A percentile compares a stretch with the other conserved stretches of the same genome.
phyloP scores from a whole-genome alignment of 495 filamentous ascomycete genomes.

The Annulohypoxylon maeteangense region DNA sequence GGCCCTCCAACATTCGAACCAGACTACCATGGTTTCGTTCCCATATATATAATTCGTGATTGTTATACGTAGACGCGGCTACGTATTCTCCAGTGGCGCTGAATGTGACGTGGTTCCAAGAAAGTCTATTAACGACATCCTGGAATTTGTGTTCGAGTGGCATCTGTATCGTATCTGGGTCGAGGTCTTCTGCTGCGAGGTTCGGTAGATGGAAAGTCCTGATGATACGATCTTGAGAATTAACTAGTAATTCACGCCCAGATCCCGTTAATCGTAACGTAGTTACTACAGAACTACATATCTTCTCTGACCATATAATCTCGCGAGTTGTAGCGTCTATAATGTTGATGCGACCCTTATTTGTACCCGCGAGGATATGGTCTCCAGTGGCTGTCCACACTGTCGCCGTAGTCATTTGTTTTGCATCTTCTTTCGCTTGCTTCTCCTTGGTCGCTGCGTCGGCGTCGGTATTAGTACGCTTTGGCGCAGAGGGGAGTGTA shows the following conservation, averaged over 20 bases:
- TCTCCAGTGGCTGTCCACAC: conserved; percentile 86
- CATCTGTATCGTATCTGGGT: conserved; percentile 78
- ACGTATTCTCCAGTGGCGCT: conserved; percentile 93
- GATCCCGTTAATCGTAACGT: conserved; percentile 83
- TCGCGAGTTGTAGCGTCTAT: conserved; percentile 81
- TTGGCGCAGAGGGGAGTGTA: conserved; percentile 82
- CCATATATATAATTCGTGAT: conserved; percentile 98
- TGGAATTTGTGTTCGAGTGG: conserved; percentile 98
- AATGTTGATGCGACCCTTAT: conserved; percentile 94
- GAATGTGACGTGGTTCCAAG: conserved; percentile 96
- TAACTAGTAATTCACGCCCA: conserved; percentile 86
- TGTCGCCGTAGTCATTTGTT: conserved; percentile 89
- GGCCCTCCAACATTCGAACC: conserved; percentile 94
- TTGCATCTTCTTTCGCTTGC: conserved; percentile 89
- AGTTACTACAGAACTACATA: conserved; percentile 89
- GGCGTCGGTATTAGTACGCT: conserved; percentile 71
- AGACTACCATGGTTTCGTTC: conserved; percentile 92
- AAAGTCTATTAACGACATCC: conserved; percentile 92
- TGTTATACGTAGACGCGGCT: conserved; percentile 93
- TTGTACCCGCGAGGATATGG: conserved; percentile 90
- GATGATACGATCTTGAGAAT: conserved; percentile 91
- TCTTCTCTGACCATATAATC: conserved; percentile 85
- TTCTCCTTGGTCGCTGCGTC: conserved; percentile 77
- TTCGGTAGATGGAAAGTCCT: conserved; percentile 78
- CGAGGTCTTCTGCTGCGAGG: conserved; percentile 63